phyloP scores from a whole-genome alignment of 768 basidiomycete genomes.

The Artomyces pyxidatus region DNA sequence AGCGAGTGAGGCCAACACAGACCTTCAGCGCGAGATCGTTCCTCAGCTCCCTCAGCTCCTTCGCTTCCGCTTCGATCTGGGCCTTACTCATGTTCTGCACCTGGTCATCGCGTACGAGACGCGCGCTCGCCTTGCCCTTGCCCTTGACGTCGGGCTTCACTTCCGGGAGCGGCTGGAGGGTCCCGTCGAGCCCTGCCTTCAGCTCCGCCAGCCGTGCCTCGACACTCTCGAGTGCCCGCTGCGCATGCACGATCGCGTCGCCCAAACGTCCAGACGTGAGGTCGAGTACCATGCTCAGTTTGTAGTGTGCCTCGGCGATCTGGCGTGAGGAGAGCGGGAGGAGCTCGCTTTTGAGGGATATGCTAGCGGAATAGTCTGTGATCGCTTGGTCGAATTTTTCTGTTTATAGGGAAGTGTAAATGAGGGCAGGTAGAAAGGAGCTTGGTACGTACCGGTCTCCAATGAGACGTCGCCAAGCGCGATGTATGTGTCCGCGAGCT shows the following conservation, averaged over 20 bases:
- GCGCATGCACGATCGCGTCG: constrained; percentile 76
- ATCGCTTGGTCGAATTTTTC: constrained; percentile 97
- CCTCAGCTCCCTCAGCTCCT: constrained; percentile 67
- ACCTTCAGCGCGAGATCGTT: constrained; percentile 83
- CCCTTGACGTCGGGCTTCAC: constrained; percentile 42
- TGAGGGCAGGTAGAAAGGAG: not conserved
- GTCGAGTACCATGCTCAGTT: constrained; percentile 89
- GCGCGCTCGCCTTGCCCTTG: constrained; percentile 39
- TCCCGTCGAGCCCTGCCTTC: constrained; percentile 34
- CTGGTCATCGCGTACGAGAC: constrained; percentile 40
- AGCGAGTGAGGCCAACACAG: not conserved
- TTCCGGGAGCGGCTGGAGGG: constrained; percentile 22
- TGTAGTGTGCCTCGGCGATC: constrained; percentile 90
- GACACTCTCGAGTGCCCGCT: constrained; percentile 74
- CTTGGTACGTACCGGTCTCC: constrained; percentile 68
- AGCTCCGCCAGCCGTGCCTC: constrained; percentile 59
- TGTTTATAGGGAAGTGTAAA: constrained; percentile 23
- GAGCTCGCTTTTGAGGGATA: constrained; percentile 61
- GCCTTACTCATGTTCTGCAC: constrained; percentile 59
- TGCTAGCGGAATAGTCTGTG: constrained; percentile 73
- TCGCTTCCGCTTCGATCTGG: constrained; percentile 74
- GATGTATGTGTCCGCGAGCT: constrained; percentile 87
- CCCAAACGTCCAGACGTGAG: constrained; percentile 77
- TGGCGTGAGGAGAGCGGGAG: constrained; percentile 87
- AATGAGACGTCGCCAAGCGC: constrained; percentile 92